Base-by-base conservation (phyloP, 352 stramenopile genomes). In the Phytophthora ohioensis region DNA sequence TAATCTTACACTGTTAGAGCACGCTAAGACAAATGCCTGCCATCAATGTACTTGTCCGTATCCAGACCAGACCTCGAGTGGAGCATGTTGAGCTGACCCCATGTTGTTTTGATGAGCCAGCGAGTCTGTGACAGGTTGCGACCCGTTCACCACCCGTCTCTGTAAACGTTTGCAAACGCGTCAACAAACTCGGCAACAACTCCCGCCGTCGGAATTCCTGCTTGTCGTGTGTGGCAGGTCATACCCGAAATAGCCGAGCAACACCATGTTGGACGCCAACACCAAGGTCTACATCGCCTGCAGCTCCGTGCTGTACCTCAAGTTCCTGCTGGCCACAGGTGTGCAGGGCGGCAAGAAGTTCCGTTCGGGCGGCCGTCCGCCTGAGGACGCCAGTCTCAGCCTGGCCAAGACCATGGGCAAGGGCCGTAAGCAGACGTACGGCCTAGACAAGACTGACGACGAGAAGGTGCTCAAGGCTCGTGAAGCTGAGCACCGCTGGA, bases 211-310 rank as follows among this genome's bases (percentile, higher is more conserved):
- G 62, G 62, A 68, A 68, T 61, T 39, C 43, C 48, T 55, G 21
- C 21, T 27, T 60, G 30, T 54, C 12, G 36, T 41, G 9, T 36
- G 59, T 60, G 49, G 59, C 49, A 54, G n/a, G 8, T 51, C 61
- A 68, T 35, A 65, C 43, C 54, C 48, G 21, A 64, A 60, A 34
- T 34, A 47, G 39, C 27, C 41, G n/a, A 31, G 46, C 55, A 51
- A 45, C 9, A 43, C 7, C 15, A 73, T 73, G 66, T 45, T 69
- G 36, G 57, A 73, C 35, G 13, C 42, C 27, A 71, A 66, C 67
- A 67, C 85, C 39, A 85, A 91, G 65, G 71, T 82, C 10, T 90
- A 84, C 59, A 73, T 88, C n/a, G 74, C 84, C 17, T 92, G 82
- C 73, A 71, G 59, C 12, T 71, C 73, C 4, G 57, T 91, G 55